Percentiles rank a stretch among this genome's conserved stretches.
Conservation (phyloP, 306 rosid genomes). For the Inga leiocalycina region DNA sequence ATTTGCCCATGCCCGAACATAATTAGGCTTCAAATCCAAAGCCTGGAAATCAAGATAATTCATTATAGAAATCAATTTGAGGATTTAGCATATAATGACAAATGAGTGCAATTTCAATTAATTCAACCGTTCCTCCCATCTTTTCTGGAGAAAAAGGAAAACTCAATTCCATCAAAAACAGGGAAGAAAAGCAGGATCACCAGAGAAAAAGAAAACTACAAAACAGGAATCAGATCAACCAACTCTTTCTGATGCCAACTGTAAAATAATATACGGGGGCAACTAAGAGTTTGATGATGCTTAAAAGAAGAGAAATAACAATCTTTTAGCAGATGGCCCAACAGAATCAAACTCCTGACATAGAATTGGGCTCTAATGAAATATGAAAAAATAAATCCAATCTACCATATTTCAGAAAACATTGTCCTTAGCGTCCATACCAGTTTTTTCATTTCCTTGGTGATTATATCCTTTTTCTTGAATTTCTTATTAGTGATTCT, state of each 20-base stretch:
- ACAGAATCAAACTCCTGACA: neutral
- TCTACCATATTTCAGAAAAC: neutral
- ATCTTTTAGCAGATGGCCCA: neutral
- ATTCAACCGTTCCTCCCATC: neutral
- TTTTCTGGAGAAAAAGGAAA: conserved; percentile 15
- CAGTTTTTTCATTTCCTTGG: neutral
- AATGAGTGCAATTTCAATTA: neutral
- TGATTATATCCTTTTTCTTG: neutral
- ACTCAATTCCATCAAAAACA: conserved; percentile 11
- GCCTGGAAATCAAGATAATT: conserved; percentile 58
- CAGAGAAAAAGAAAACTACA: conserved; percentile 18
- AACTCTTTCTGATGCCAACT: neutral
- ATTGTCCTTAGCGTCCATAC: neutral
- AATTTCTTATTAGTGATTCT: neutral
- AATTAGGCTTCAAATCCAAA: conserved; percentile 95
- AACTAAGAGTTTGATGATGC: neutral
- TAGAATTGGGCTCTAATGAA: neutral
- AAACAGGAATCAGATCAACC: neutral
- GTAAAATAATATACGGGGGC: neutral
- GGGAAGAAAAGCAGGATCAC: conserved; percentile 5
- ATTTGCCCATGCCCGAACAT: conserved; percentile 99
- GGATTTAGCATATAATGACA: neutral
- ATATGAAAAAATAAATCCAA: neutral
- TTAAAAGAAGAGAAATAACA: neutral
- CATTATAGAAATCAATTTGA: neutral